phyloP scores from a whole-genome alignment of 371 early-diverging fungal species.

The Choanephora cucurbitarum region DNA sequence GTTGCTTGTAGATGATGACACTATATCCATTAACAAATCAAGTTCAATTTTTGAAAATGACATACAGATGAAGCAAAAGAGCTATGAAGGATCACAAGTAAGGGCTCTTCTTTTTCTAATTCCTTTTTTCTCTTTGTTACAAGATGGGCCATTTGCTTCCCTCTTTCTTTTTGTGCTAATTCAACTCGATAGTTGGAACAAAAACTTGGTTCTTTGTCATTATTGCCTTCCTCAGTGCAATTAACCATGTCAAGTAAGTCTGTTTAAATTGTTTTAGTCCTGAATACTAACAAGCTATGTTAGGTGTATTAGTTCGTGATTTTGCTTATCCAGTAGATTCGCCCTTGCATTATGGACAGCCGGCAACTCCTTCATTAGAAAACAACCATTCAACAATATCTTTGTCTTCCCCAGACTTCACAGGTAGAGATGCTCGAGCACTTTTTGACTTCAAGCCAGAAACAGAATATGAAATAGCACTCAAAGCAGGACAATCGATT shows the following conservation, averaged over 20 bases:
- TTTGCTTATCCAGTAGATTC: constrained; percentile 68
- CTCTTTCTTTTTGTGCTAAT: too few relatives aligned
- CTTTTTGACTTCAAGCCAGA: constrained; percentile 79
- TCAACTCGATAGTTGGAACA: background rate
- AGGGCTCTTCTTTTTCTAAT: background rate
- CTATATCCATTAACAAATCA: background rate
- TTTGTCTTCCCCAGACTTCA: constrained; percentile 38
- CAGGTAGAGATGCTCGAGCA: constrained; percentile 58
- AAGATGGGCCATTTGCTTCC: too few relatives aligned
- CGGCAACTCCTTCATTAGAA: background rate
- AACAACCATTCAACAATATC: constrained; percentile 21
- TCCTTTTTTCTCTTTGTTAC: background rate
- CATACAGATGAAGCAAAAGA: background rate
- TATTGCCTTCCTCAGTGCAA: background rate
- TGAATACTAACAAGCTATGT: too few relatives aligned
- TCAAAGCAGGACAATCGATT: constrained; percentile 63
- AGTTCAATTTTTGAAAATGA: background rate
- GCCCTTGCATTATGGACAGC: constrained; percentile 59
- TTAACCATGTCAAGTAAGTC: background rate
- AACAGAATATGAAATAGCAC: constrained; percentile 65
- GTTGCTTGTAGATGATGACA: background rate
- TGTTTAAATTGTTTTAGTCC: too few relatives aligned
- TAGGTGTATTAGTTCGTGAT: constrained; percentile 57
- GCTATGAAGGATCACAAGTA: background rate
- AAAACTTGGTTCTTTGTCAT: background rate